Base-by-base conservation (phyloP, 306 rosid genomes). In the Aeschynomene evenia region DNA sequence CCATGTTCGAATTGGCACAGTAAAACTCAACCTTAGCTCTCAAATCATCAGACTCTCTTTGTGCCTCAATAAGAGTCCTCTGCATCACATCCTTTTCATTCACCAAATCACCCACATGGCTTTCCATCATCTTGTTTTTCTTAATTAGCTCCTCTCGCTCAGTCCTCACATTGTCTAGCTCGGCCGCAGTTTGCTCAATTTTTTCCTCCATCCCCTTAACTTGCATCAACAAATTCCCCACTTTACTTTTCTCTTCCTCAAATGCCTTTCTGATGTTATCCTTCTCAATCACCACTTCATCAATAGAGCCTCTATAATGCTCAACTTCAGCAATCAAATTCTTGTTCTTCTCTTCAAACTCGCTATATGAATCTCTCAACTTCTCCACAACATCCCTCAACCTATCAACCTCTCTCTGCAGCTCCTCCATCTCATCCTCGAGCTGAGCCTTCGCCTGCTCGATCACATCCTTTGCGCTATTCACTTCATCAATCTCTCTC, bases 241-340 rank as follows among this genome's bases (percentile, higher is more conserved):
- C 86, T n/a, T 74, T 72, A 34, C 64, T 78, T 60, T 37, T 77
- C 87, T 86, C 89, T 77, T 63, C 87, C 6, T 57, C 70, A 64
- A 82, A 81, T 28, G 11, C 70, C 79, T 70, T 83, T 48, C 6
- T 37, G 11, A 60, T 15, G 13, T 9, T 45, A 31, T 78, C 75
- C 78, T 69, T 74, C 70, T 74, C 77, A n/a, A 33, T 15, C 20
- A 8, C 28, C 5, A 20, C 77, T 26, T 29, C 49, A 5, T 74
- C 83, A 6, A 82, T 40, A 52, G 53, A 58, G 45, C 57, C 73
- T 12, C 26, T 75, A 64, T 39, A 29, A 10, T 9, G 57, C 7
- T 74, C 7, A 28, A 85, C 78, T 71, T 87, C 77, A 34, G 73
- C 67, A 23, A 72, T 13, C 46, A 95, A 68, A 39, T 52, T 21